These are phyloP conservation scores for Sporobolomyces phaffii DNA, from an alignment of 768 basidiomycete species.

Conservation along the genomic window DNA sequence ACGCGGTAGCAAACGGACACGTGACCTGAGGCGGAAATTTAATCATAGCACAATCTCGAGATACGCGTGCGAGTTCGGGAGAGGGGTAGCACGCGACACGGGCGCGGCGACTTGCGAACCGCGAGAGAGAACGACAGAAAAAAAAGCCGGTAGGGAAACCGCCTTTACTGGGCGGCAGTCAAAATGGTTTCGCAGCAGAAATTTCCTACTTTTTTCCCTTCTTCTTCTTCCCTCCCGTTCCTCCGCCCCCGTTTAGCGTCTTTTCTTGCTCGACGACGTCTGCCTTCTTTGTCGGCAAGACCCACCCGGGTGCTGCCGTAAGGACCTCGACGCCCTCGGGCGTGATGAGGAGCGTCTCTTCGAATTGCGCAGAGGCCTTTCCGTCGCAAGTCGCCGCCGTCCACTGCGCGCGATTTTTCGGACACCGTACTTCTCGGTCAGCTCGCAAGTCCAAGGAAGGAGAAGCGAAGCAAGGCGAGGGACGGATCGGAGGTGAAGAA, in stretches of 20 bases:
- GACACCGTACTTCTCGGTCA: too few relatives aligned
- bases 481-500: not conserved
- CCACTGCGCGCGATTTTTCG: too few relatives aligned
- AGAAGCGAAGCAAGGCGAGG: not conserved
- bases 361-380: conserved; percentile 88
- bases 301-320: conserved; percentile 39
- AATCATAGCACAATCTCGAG: conserved; percentile 33
- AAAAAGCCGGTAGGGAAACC: too few relatives aligned
- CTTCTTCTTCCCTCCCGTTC: conserved; percentile 8
- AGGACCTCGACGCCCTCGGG: conserved; percentile 41
- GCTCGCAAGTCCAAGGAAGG: too few relatives aligned
- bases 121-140: too few relatives aligned
- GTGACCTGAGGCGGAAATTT: too few relatives aligned
- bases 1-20: too few relatives aligned
- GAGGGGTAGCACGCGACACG: too few relatives aligned
- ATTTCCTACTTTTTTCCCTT: conserved; percentile 7
- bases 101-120: too few relatives aligned
- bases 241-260: not conserved
- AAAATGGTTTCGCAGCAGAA: too few relatives aligned
- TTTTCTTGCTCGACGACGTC: not conserved
- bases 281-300: conserved; percentile 16
- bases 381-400: conserved; percentile 90
- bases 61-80: too few relatives aligned
- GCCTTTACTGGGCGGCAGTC: too few relatives aligned
- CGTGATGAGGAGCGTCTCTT: conserved; percentile 72